Evolutionary conservation across 2,329 filamentous ascomycete genomes (phyloP).

Genomic region (Paecilomyces niveus): DNA sequence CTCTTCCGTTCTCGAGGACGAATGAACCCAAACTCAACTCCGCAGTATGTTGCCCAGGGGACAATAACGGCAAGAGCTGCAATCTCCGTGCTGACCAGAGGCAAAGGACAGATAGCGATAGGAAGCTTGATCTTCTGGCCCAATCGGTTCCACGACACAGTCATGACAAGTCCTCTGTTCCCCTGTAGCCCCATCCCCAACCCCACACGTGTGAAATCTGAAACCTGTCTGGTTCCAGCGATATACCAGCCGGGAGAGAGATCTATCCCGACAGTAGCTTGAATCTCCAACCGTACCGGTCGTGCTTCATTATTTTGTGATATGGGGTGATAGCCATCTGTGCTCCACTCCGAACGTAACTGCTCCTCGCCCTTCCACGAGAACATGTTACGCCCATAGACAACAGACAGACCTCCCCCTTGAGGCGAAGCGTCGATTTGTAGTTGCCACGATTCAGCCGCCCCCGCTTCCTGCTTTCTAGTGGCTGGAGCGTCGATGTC

Average conservation of each 20-base stretch:
- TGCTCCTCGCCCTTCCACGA: constrained; percentile 24
- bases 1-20: constrained; percentile 31
- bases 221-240: constrained; percentile 28
- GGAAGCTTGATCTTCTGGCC: constrained; percentile 34
- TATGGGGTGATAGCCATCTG: constrained; percentile 31
- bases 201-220: constrained; percentile 32
- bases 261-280: constrained; percentile 17
- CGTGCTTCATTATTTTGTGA: constrained; percentile 20
- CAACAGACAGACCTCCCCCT: constrained; percentile 21
- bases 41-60: constrained; percentile 34
- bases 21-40: constrained; percentile 35
- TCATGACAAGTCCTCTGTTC: constrained; percentile 27
- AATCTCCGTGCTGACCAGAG: constrained; percentile 25
- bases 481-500: constrained; percentile 11
- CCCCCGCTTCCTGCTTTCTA: constrained; percentile 10
- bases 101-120: constrained; percentile 28
- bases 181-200: constrained; percentile 31
- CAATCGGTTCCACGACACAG: constrained; percentile 33
- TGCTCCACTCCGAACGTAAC: constrained; percentile 33
- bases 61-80: constrained; percentile 28
- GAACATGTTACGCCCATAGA: constrained; percentile 32
- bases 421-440: constrained; percentile 21
- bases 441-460: constrained; percentile 28
- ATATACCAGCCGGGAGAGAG: constrained; percentile 27
- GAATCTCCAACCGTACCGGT: constrained; percentile 28